Evolutionary conservation across 75 land plant species (phyloP).

Genomic region (Sequoia sempervirens): DNA sequence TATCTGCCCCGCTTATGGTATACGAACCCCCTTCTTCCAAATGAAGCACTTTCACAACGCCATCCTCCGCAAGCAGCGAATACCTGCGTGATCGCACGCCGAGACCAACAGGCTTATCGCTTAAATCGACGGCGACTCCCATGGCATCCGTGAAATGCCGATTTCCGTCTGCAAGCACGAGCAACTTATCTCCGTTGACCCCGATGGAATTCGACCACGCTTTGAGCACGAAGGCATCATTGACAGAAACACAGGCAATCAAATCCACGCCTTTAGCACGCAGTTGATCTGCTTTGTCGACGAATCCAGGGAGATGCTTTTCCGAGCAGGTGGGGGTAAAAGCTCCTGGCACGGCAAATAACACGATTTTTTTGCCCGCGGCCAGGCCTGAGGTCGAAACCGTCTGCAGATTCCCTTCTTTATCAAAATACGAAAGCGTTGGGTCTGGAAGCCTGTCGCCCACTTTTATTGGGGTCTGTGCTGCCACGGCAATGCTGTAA

Average conservation of each 20-base stretch:
- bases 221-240: slow-evolving; percentile 87
- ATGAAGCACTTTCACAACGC: slow-evolving; percentile 78
- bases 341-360: slow-evolving; percentile 95
- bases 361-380: slow-evolving; percentile 61
- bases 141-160: slow-evolving; percentile 61
- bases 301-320: slow-evolving; percentile 87
- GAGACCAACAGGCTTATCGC: slow-evolving; percentile 72
- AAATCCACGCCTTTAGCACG: slow-evolving; percentile 70
- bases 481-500: background rate
- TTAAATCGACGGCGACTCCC: slow-evolving; percentile 66
- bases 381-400: slow-evolving; percentile 62
- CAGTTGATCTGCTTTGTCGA: slow-evolving; percentile 66
- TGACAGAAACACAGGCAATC: slow-evolving; percentile 82
- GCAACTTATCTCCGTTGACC: slow-evolving; percentile 56
- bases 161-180: slow-evolving; percentile 74
- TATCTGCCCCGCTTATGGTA: slow-evolving; percentile 69
- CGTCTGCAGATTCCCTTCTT: slow-evolving; percentile 59
- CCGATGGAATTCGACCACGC: slow-evolving; percentile 72
- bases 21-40: slow-evolving; percentile 83
- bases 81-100: slow-evolving; percentile 70
- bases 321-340: slow-evolving; percentile 94
- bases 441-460: slow-evolving; percentile 86
- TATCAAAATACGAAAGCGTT: slow-evolving; percentile 75
- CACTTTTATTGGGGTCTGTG: slow-evolving; percentile 52
- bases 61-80: slow-evolving; percentile 71